phyloP scores from a whole-genome alignment of 1,139 yeast genomes.

The Hanseniaspora sp. region DNA sequence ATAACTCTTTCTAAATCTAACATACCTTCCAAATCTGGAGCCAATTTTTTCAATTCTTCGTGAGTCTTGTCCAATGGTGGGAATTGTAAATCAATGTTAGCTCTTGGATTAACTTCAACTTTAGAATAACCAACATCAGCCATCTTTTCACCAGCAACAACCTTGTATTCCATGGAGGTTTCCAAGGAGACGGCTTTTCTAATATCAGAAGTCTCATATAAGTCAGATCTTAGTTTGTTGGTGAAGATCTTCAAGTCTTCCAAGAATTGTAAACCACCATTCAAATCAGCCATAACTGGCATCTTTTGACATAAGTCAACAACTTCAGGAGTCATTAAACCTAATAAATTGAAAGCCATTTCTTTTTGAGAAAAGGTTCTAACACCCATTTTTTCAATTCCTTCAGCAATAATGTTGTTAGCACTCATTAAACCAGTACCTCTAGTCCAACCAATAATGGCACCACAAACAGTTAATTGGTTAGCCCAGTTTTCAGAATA shows the following conservation, averaged over 20 bases:
- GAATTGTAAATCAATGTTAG: slow-evolving; percentile 89
- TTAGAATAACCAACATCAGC: slow-evolving; percentile 78
- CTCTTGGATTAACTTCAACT: slow-evolving; percentile 62
- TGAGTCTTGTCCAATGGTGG: slow-evolving; percentile 68
- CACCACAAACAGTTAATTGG: slow-evolving; percentile 94
- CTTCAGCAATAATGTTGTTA: slow-evolving; percentile 94
- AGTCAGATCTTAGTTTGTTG: slow-evolving; percentile 65
- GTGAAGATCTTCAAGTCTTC: slow-evolving; percentile 87
- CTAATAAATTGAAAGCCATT: slow-evolving; percentile 96
- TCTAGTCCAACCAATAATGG: slow-evolving; percentile 98
- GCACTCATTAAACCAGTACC: slow-evolving; percentile 98
- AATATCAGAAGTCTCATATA: slow-evolving; percentile 76
- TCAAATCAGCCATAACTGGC: slow-evolving; percentile 95
- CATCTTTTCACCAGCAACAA: slow-evolving; percentile 66
- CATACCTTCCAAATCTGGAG: slow-evolving; percentile 80
- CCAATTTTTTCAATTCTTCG: slow-evolving; percentile 54
- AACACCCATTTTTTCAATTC: slow-evolving; percentile 88
- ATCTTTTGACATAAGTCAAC: slow-evolving; percentile 80
- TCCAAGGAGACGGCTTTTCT: slow-evolving; percentile 94
- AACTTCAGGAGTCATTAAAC: slow-evolving; percentile 79
- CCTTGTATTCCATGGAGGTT: slow-evolving; percentile 84
- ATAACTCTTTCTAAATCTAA: slow-evolving; percentile 82
- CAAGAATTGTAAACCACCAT: slow-evolving; percentile 94
- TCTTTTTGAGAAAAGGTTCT: slow-evolving; percentile 97
- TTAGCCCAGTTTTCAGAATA: slow-evolving; percentile 92